Evolutionary conservation across 805 yeast genomes (phyloP), one percentile per base, ranked within the genome.

Genomic region (Cyberlindnera sargentensis): DNA sequence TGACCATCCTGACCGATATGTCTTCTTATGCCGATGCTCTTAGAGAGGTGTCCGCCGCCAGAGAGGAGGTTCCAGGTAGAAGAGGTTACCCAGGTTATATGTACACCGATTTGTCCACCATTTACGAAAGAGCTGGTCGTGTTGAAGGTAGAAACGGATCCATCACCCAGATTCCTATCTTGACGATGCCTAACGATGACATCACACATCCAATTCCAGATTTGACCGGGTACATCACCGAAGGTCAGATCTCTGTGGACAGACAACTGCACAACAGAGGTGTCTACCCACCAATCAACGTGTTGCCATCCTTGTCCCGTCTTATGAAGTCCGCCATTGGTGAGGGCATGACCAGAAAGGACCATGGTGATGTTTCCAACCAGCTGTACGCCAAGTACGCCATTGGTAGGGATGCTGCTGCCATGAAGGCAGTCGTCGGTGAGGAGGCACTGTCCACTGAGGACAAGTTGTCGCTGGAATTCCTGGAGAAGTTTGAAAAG

Each of bases 31-130:
- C 99, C 34, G 99, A 93, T 67, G 99, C 99, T 34, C 75, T 93
- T 64, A 90, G 99, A 82, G 99, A 93, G 74, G 99, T 93, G 41
- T 89, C 97, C 51, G 99, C 99, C 49, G 99, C 99, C 39, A 89
- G 99, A 77, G 99, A 93, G 72, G 99, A 95, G 73, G 99, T 93
- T 38, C 99, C 99, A 64, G 99, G 99, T 77, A 89, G 99, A 80
- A 89, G 99, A 82, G 99, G 99, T 76, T 93, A 93, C 70, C 99
- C 99, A 52, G 99, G 99, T 85, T 93, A 93, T 70, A 93, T 93
- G 99, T 93, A 93, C 73, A 93, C 99, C 39, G 99, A 93, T 83
- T 87, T 93, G 75, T 87, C 98, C 41, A 93, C 98, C 41, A 89
- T 93, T 62, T 93, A 93, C 68, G 99, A 93, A 74, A 87, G 99